Base-by-base conservation (phyloP, 352 stramenopile genomes). In the Globisporangium takayamanum region DNA sequence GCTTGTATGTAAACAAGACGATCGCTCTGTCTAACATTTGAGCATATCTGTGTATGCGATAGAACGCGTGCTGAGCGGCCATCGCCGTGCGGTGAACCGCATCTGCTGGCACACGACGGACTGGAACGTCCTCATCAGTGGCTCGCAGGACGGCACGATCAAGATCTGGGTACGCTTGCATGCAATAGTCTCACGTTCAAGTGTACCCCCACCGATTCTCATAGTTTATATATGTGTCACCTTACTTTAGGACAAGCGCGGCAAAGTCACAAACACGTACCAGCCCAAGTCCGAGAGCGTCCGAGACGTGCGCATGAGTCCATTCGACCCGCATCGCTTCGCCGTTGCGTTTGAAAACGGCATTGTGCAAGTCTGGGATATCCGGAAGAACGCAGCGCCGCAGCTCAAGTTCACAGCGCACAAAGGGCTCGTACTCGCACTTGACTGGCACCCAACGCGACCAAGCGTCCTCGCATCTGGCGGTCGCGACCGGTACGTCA, bases 31-130 rank as follows among this genome's bases (percentile, higher is more conserved):
- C 30, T 16, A 12, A 42, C 28, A 15, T 30, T 8, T 30, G 16
- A 14, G 28, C 30, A 10, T 6, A 5, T 16, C 7, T 57, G 44
- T 50, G 14, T 57, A 16, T 64, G 5, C 20, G 16, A 15, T 59
- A 93, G 84, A 95, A 47, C 74, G 86, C 25, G 83, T 94, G 16
- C 33, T 93, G 33, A 93, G 72, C 49, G 86, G 82, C 7, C 86
- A 95, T 66, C 83, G 84, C 26, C 84, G 86, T 37, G 79, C 86
- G 0, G 86, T 93, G 59, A 95, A 95, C 58, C 84, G 86, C 55
- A 94, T 95, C 57, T 95, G 84, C 64, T 95, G 86, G 86, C 86
- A 95, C 54, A 80, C 80, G 15, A 84, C 63, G 14, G 83, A 95
- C 46, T 76, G 68, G 58, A 92, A 88, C 26, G 57, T 92, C 55